Conservation (phyloP, 2,329 filamentous ascomycete species). For the Clarireedia monteithiana region DNA sequence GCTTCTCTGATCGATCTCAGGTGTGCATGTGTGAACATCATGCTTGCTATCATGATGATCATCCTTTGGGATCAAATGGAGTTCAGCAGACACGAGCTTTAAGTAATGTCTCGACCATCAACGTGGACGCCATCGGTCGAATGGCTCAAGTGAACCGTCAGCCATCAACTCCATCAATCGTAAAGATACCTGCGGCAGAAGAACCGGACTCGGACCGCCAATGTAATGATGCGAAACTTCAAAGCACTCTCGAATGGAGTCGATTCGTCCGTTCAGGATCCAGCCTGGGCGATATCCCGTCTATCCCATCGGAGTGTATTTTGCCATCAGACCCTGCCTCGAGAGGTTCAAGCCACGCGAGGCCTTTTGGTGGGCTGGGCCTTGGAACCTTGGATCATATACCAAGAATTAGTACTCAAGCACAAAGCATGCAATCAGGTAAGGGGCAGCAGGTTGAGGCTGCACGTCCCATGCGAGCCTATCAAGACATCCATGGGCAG, state of each 20-base stretch:
- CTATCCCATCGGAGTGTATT: conserved; percentile 31
- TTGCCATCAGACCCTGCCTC: conserved; percentile 29
- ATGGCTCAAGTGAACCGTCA: conserved; percentile 9
- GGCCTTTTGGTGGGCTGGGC: conserved; percentile 24
- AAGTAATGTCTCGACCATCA: conserved; percentile 9
- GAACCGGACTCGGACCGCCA: conserved; percentile 1
- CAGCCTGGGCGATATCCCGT: conserved; percentile 21
- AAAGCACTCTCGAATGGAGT: conserved; percentile 25
- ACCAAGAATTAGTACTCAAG: conserved; percentile 12
- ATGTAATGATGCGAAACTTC: conserved; percentile 13
- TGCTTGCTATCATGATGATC: conserved; percentile 44
- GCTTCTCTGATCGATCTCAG: conserved; percentile 12
- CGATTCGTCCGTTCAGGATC: conserved; percentile 21
- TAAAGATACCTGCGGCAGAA: conserved; percentile 1
- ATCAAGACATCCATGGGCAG: conserved; percentile 23
- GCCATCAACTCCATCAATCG: background rate
- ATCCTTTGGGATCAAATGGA: conserved; percentile 2
- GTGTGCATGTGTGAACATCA: conserved; percentile 48
- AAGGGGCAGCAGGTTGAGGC: conserved; percentile 2
- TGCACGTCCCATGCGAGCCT: conserved; percentile 19
- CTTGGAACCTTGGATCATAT: conserved; percentile 23
- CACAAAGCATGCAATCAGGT: conserved; percentile 1
- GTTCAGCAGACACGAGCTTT: background rate
- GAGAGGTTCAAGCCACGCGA: conserved; percentile 19
- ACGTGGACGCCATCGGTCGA: conserved; percentile 4